Evolutionary conservation across 139 green algal genomes (phyloP).

Genomic region (Choricystis sp.): DNA sequence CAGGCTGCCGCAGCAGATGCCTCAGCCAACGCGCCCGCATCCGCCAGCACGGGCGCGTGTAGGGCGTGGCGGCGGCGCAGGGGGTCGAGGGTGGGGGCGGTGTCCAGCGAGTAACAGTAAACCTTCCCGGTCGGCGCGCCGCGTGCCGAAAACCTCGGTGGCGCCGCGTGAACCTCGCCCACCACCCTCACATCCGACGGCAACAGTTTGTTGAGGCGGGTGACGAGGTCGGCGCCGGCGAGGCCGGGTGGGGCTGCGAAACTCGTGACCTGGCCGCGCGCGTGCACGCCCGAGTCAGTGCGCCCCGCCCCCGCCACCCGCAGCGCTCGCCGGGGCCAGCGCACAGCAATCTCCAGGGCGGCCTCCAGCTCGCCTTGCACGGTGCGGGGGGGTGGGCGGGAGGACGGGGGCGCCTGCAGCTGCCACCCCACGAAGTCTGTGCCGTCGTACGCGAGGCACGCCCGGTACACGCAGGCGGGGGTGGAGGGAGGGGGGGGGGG

Average conservation of each 20-base stretch:
- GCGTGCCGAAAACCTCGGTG: constrained; percentile 48
- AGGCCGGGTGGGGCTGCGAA: constrained; percentile 1
- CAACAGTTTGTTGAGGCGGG: constrained; percentile 31
- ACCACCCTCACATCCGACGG: constrained; percentile 34
- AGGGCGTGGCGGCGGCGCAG: constrained; percentile 20
- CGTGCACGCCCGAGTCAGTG: constrained; percentile 71
- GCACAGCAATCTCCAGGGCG: constrained; percentile 21
- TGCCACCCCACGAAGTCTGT: constrained; percentile 30
- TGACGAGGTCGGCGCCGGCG: constrained; percentile 25
- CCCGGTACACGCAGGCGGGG: too few species aligned
- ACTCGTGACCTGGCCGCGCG: constrained; percentile 41
- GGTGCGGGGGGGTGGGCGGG: constrained; percentile 4
- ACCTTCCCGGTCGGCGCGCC: constrained; percentile 24
- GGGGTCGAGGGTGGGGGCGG: constrained; percentile 15
- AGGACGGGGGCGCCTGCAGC: constrained; percentile 12
- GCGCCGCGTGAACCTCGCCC: constrained; percentile 15
- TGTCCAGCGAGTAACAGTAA: constrained; percentile 34
- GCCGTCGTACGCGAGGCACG: constrained; percentile 30
- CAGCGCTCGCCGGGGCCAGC: constrained; percentile 19
- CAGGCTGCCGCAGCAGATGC: constrained; percentile 12
- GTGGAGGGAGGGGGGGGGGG: too few species aligned
- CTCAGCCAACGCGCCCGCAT: constrained; percentile 23
- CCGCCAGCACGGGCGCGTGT: constrained; percentile 14
- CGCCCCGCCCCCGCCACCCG: constrained; percentile 42
- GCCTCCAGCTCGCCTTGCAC: constrained; percentile 37